phyloP scores from a whole-genome alignment of 2,329 filamentous ascomycete genomes.

The Coleophoma cylindrospora region DNA sequence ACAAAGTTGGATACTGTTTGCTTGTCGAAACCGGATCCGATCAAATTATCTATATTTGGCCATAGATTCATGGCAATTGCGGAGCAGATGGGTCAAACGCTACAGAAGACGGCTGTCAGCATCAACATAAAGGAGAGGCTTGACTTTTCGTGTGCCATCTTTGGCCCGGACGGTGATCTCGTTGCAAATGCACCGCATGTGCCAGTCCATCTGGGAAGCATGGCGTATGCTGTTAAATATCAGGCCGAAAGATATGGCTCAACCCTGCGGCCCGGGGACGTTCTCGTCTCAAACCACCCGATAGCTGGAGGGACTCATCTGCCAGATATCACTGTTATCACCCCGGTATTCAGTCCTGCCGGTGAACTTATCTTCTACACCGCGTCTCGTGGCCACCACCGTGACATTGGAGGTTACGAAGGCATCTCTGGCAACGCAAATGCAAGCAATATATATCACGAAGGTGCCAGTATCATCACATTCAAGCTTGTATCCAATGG shows the following conservation, averaged over 20 bases:
- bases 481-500: slow-evolving; percentile 69
- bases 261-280: slow-evolving; percentile 69
- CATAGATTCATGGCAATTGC: slow-evolving; percentile 80
- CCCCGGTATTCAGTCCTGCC: slow-evolving; percentile 63
- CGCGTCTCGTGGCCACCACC: slow-evolving; percentile 72
- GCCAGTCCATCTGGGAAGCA: slow-evolving; percentile 72
- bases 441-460: slow-evolving; percentile 58
- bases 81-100: slow-evolving; percentile 72
- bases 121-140: slow-evolving; percentile 76
- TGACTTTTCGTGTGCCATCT: slow-evolving; percentile 76
- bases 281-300: slow-evolving; percentile 76
- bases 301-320: slow-evolving; percentile 43
- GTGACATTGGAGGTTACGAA: slow-evolving; percentile 76
- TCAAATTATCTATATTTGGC: slow-evolving; percentile 69
- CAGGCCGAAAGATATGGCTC: slow-evolving; percentile 74
- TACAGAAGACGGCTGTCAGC: slow-evolving; percentile 75
- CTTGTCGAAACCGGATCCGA: slow-evolving; percentile 67
- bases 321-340: slow-evolving; percentile 69
- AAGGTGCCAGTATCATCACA: slow-evolving; percentile 55
- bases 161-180: slow-evolving; percentile 66
- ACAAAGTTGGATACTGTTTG: slow-evolving; percentile 50
- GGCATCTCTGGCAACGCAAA: slow-evolving; percentile 77
- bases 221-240: slow-evolving; percentile 60
- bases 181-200: slow-evolving; percentile 75
- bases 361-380: slow-evolving; percentile 73